Conservation (phyloP, 345 rosid genomes). For the Heritiera fomes region DNA sequence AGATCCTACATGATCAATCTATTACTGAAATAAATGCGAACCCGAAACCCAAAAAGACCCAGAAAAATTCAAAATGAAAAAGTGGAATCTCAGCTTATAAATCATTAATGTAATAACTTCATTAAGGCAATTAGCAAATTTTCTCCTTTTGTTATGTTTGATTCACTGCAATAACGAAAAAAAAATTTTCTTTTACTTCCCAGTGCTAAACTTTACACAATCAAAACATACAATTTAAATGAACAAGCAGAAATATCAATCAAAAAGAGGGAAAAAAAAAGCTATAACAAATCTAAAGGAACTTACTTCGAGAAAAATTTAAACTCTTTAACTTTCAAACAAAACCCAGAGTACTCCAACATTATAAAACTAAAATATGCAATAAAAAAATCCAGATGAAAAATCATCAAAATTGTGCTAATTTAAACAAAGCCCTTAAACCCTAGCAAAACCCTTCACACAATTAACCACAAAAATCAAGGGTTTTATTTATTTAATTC, state of each 20-base stretch:
- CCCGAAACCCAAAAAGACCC: not conserved
- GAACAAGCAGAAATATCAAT: not conserved
- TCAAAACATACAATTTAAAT: not conserved
- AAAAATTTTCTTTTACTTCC: not conserved
- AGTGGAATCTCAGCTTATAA: not conserved
- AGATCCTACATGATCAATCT: constrained; percentile 3
- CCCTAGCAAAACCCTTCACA: constrained; percentile 45
- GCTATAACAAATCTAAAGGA: not conserved
- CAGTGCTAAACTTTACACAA: not conserved
- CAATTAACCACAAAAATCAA: not conserved
- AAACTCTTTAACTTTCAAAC: not conserved
- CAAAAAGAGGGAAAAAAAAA: too few species aligned
- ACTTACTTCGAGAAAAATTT: not conserved
- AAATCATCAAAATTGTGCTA: not conserved
- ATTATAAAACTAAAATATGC: constrained; percentile 1
- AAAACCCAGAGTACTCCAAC: not conserved
- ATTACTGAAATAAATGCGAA: not conserved
- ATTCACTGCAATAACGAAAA: not conserved
- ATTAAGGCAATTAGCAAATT: not conserved
- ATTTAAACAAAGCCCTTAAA: constrained; percentile 32
- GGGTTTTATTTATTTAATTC: not conserved
- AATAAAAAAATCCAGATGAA: not conserved
- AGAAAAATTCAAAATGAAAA: not conserved
- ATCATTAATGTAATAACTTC: not conserved
- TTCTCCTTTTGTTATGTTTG: not conserved